These are phyloP conservation scores for Agrocybe pediades DNA, from an alignment of 768 basidiomycete genomes.

Conservation along the genomic window DNA sequence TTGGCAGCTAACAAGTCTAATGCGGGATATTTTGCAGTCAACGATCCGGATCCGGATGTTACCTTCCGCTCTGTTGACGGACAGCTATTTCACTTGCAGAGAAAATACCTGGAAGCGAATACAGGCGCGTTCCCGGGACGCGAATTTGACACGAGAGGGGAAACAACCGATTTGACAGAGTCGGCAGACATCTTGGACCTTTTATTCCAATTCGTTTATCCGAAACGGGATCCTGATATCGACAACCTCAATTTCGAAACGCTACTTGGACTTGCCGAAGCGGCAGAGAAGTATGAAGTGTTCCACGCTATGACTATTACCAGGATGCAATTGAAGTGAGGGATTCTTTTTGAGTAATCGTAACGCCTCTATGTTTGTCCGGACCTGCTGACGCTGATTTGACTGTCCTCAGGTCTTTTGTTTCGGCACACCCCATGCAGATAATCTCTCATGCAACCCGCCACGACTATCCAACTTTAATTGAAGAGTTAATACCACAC, in stretches of 20 bases:
- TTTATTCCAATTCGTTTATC: constrained; percentile 30
- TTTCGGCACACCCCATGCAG: constrained; percentile 17
- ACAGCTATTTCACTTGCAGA: constrained; percentile 25
- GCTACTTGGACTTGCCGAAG: constrained; percentile 23
- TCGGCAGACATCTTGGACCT: constrained; percentile 19
- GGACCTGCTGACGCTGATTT: no score
- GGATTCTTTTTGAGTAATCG: not conserved
- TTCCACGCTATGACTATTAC: constrained; percentile 27
- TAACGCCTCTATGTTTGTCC: no score
- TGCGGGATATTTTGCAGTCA: constrained; percentile 24
- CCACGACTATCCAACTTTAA: constrained; percentile 20
- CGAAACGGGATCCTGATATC: constrained; percentile 22
- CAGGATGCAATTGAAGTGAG: constrained; percentile 23
- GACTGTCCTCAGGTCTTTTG: not conserved
- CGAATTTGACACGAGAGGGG: constrained; percentile 23
- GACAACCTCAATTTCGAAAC: constrained; percentile 17
- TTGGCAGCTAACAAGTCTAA: no score
- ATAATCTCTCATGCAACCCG: constrained; percentile 22
- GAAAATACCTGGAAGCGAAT: constrained; percentile 26
- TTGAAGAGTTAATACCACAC: constrained; percentile 20
- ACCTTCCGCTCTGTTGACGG: constrained; percentile 28
- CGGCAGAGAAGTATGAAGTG: constrained; percentile 29
- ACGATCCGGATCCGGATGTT: constrained; percentile 28
- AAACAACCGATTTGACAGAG: constrained; percentile 26
- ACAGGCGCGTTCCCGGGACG: constrained; percentile 29